A percentile compares a stretch with the other conserved stretches of the same genome.
These are phyloP conservation scores for Zostera marina DNA, from an alignment of 116 monocot genomes.

Conservation along the genomic window DNA sequence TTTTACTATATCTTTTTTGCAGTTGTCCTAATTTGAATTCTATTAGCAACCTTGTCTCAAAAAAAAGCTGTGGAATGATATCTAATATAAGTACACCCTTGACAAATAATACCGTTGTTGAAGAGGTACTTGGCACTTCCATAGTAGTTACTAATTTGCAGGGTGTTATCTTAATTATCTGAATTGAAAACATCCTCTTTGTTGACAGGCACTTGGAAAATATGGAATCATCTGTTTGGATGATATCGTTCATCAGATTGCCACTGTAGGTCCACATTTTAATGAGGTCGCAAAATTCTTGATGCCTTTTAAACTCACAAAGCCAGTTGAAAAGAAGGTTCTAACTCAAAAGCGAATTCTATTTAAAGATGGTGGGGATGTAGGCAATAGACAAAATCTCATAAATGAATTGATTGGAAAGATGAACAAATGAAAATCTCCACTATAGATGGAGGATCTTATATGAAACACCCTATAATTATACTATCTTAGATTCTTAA, in stretches of 20 bases:
- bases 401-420: slow-evolving; percentile 77
- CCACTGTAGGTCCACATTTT: slow-evolving; percentile 51
- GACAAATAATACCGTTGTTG: slow-evolving; percentile 69
- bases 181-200: not conserved
- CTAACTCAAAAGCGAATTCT: slow-evolving; percentile 28
- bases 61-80: slow-evolving; percentile 57
- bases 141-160: not conserved
- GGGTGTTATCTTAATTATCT: not conserved
- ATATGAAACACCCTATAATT: no score
- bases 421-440: slow-evolving; percentile 33
- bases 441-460: no score
- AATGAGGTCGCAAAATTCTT: slow-evolving; percentile 53
- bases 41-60: slow-evolving; percentile 70
- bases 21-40: slow-evolving; percentile 82
- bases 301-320: slow-evolving; percentile 70
- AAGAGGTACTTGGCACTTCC: slow-evolving; percentile 48
- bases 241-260: slow-evolving; percentile 74
- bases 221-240: slow-evolving; percentile 75
- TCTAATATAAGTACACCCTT: slow-evolving; percentile 50
- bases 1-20: slow-evolving; percentile 1
- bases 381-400: slow-evolving; percentile 55
- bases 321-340: slow-evolving; percentile 23
- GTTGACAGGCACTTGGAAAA: slow-evolving; percentile 43
- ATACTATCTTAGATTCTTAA: no score
- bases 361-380: slow-evolving; percentile 67